Evolutionary conservation across 2,329 filamentous ascomycete species (phyloP).

Genomic region (Pseudopithomyces maydicus): DNA sequence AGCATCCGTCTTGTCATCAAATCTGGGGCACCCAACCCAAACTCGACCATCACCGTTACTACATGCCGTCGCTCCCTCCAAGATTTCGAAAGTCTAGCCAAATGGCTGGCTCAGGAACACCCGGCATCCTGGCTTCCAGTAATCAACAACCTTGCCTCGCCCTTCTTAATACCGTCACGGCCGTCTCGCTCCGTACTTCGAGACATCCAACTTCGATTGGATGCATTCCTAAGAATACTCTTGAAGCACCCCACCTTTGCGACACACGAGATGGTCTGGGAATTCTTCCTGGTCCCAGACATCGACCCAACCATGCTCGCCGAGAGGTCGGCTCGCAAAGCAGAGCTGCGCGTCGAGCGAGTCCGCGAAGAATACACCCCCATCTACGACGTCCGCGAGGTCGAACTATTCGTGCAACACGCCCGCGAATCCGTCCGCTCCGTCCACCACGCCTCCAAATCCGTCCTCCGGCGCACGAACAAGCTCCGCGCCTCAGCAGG

Average conservation of each 20-base stretch:
- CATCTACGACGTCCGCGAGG: slow-evolving; percentile 77
- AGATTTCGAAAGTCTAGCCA: slow-evolving; percentile 90
- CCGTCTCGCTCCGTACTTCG: slow-evolving; percentile 85
- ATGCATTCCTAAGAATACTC: slow-evolving; percentile 86
- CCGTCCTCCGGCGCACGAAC: slow-evolving; percentile 79
- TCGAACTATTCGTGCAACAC: slow-evolving; percentile 90
- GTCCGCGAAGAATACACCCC: slow-evolving; percentile 89
- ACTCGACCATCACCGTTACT: slow-evolving; percentile 87
- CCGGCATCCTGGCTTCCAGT: slow-evolving; percentile 93
- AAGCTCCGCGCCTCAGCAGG: slow-evolving; percentile 66
- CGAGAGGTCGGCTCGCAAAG: slow-evolving; percentile 84
- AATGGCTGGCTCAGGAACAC: slow-evolving; percentile 83
- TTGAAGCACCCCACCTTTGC: slow-evolving; percentile 89
- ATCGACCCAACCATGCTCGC: slow-evolving; percentile 89
- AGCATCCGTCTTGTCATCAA: slow-evolving; percentile 93
- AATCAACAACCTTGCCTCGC: slow-evolving; percentile 76
- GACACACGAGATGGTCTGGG: slow-evolving; percentile 97
- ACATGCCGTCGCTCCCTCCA: slow-evolving; percentile 85
- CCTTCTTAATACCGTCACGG: slow-evolving; percentile 91
- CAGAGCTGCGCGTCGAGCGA: slow-evolving; percentile 79
- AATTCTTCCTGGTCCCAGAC: slow-evolving; percentile 96
- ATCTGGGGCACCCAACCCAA: slow-evolving; percentile 82
- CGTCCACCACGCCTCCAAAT: slow-evolving; percentile 82
- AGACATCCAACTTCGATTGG: slow-evolving; percentile 83
- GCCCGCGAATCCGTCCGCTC: slow-evolving; percentile 87